phyloP scores from a whole-genome alignment of 2,329 filamentous ascomycete genomes.

The Monilinia aucupariae region DNA sequence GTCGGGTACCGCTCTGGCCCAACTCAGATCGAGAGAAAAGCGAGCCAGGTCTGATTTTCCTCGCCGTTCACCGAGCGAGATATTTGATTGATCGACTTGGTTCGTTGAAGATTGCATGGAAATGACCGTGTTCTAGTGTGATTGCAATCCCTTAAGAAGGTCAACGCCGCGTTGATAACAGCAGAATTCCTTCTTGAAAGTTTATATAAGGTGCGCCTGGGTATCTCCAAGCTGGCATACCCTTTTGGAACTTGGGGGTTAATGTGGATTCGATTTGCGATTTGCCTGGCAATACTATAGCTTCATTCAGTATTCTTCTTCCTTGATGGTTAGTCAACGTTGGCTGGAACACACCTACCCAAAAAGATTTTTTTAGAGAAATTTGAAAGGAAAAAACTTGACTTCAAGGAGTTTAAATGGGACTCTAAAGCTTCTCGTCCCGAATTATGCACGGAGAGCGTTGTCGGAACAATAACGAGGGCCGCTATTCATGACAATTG shows the following conservation, averaged over 20 bases:
- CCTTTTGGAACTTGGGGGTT: slow-evolving; percentile 13
- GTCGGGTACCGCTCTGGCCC: slow-evolving; percentile 51
- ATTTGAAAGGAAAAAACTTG: background rate
- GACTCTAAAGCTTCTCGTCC: background rate
- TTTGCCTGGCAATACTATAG: slow-evolving; percentile 2
- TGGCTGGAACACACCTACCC: slow-evolving; percentile 6
- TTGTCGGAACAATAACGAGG: slow-evolving; percentile 13
- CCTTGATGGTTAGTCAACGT: background rate
- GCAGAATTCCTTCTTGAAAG: slow-evolving; percentile 18
- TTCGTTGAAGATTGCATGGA: slow-evolving; percentile 52
- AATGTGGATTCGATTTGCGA: background rate
- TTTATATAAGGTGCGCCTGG: slow-evolving; percentile 19
- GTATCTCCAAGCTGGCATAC: slow-evolving; percentile 22
- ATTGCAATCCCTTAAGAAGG: slow-evolving; percentile 20
- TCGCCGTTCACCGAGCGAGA: slow-evolving; percentile 54
- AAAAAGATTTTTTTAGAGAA: background rate
- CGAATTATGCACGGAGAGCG: slow-evolving; percentile 10
- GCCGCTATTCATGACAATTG: slow-evolving; percentile 7
- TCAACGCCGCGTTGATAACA: slow-evolving; percentile 22
- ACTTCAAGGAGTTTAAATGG: slow-evolving; percentile 2
- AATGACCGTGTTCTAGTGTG: slow-evolving; percentile 25
- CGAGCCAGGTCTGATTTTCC: slow-evolving; percentile 50
- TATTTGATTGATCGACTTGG: slow-evolving; percentile 37
- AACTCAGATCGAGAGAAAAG: slow-evolving; percentile 51
- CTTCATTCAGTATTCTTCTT: slow-evolving; percentile 3